A percentile compares a stretch with the other conserved stretches of the same genome.
Conservation (phyloP, 2,329 filamentous ascomycete species). For the Aspergillus felis region DNA sequence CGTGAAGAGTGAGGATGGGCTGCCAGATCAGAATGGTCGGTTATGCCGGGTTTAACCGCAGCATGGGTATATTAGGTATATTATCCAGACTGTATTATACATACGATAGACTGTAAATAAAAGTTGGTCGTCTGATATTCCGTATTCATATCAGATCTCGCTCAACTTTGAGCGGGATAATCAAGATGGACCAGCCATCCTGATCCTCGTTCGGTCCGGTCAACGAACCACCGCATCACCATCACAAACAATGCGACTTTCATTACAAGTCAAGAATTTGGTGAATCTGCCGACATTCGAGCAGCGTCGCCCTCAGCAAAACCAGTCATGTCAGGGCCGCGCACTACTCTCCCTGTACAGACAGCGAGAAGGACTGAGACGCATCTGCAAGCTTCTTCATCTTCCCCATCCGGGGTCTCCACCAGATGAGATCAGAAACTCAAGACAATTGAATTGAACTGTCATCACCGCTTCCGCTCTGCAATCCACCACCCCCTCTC, state of each 20-base stretch:
- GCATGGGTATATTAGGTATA: background rate
- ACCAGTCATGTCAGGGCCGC: too few species aligned
- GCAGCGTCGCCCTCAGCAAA: too few species aligned
- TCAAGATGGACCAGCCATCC: background rate
- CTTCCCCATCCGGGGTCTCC: background rate
- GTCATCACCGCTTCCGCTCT: background rate
- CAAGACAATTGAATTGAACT: background rate
- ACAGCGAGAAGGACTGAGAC: too few species aligned
- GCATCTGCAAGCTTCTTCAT: background rate
- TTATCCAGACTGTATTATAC: background rate
- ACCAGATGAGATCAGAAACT: background rate
- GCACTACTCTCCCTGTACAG: too few species aligned
- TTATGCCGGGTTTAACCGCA: slow-evolving; percentile 33
- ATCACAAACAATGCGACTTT: background rate
- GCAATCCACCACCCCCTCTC: background rate
- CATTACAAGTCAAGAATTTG: background rate
- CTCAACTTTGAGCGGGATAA: background rate
- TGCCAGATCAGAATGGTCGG: slow-evolving; percentile 35
- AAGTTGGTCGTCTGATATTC: background rate
- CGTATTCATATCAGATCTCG: background rate
- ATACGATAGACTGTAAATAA: background rate
- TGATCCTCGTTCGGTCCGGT: background rate
- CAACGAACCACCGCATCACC: background rate
- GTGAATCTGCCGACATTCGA: background rate
- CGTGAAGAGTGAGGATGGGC: slow-evolving; percentile 28